phyloP scores from a whole-genome alignment of 2,329 filamentous ascomycete species.

The Colletotrichum euphorbiae region DNA sequence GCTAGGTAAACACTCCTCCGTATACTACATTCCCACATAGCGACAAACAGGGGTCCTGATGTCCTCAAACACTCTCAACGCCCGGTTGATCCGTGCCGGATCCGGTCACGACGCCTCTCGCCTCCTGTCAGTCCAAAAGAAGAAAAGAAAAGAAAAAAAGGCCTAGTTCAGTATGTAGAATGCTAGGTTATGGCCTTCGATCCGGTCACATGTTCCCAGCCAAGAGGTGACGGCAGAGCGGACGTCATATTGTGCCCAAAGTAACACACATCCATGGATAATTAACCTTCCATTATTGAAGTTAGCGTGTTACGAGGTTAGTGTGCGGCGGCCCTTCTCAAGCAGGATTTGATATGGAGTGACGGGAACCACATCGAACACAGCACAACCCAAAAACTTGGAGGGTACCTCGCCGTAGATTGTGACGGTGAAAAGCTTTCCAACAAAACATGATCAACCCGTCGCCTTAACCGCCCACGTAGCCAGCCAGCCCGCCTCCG shows the following conservation, averaged over 20 bases:
- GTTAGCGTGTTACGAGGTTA: too few species aligned
- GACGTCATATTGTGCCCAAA: not conserved
- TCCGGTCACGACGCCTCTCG: slow-evolving; percentile 20
- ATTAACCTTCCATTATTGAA: not conserved
- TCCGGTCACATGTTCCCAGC: not conserved
- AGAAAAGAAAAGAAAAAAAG: not conserved
- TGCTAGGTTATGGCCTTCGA: not conserved
- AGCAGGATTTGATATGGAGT: not conserved
- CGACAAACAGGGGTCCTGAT: slow-evolving; percentile 1
- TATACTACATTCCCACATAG: not conserved
- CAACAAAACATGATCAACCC: slow-evolving; percentile 4
- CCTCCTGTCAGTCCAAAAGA: not conserved
- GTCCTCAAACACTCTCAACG: slow-evolving; percentile 24
- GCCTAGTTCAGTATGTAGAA: too few species aligned
- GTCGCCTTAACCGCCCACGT: not conserved
- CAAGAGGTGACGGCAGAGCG: not conserved
- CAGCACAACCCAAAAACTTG: not conserved
- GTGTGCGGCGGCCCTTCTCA: not conserved
- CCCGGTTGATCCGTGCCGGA: slow-evolving; percentile 20
- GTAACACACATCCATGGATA: not conserved
- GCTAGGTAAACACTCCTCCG: too few species aligned
- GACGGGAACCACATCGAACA: slow-evolving; percentile 2
- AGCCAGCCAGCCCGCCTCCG: not conserved
- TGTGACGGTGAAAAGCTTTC: not conserved
- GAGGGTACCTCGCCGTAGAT: not conserved